Evolutionary conservation across 2,329 filamentous ascomycete species (phyloP).

Genomic region (Fusarium nurragi): DNA sequence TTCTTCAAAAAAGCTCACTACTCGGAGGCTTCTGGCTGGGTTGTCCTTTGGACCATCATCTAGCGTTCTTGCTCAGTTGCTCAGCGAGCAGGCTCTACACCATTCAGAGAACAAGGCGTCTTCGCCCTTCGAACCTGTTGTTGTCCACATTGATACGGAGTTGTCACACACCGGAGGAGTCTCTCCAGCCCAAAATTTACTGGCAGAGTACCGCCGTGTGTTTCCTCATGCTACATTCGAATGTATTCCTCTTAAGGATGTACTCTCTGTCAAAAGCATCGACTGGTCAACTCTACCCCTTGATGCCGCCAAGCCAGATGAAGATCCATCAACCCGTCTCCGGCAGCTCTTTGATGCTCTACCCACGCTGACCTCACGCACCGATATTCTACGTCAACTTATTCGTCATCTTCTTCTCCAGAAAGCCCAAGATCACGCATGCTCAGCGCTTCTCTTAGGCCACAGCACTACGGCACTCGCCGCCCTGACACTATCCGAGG

Average conservation of each 20-base stretch:
- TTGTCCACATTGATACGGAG: constrained; percentile 64
- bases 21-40: constrained; percentile 72
- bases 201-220: constrained; percentile 62
- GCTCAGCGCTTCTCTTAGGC: constrained; percentile 80
- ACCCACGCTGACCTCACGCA: constrained; percentile 76
- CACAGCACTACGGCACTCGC: constrained; percentile 90
- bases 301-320: constrained; percentile 12
- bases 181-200: constrained; percentile 55
- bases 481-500: constrained; percentile 84
- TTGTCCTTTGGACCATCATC: constrained; percentile 88
- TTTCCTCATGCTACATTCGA: constrained; percentile 76
- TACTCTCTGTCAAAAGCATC: constrained; percentile 62
- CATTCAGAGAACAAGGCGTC: constrained; percentile 72
- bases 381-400: constrained; percentile 77
- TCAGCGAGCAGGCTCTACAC: constrained; percentile 73
- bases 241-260: constrained; percentile 69
- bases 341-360: constrained; percentile 66
- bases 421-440: constrained; percentile 67
- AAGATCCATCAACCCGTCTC: constrained; percentile 56
- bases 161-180: constrained; percentile 41
- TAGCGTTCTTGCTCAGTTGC: constrained; percentile 76
- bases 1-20: constrained; percentile 47
- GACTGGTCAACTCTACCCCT: constrained; percentile 62
- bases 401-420: constrained; percentile 76
- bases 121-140: constrained; percentile 72